Evolutionary conservation across 768 basidiomycete genomes (phyloP).

Genomic region (Baorangia bicolor): DNA sequence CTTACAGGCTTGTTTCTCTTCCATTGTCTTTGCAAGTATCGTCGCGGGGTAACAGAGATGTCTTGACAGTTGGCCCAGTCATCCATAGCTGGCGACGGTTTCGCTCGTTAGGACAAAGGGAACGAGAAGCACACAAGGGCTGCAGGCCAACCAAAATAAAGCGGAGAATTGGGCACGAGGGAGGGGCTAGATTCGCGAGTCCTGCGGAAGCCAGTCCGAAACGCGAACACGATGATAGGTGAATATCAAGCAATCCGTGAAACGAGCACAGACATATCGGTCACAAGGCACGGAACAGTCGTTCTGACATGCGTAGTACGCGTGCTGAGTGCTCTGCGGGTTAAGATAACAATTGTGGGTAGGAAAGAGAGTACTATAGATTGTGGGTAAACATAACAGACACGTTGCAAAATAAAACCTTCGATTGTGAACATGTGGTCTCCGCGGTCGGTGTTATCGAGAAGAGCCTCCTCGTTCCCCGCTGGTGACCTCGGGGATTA

Average conservation of each 20-base stretch:
- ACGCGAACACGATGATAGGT: conserved; percentile 22
- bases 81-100: conserved; percentile 10
- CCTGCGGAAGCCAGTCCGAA: conserved; percentile 28
- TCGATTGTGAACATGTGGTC: conserved; percentile 18
- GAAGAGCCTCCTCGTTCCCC: background rate
- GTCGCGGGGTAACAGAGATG: conserved; percentile 25
- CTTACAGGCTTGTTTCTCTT: conserved; percentile 42
- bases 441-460: background rate
- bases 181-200: conserved; percentile 23
- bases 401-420: conserved; percentile 26
- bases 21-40: conserved; percentile 42
- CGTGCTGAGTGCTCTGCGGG: conserved; percentile 30
- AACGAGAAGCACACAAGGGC: conserved; percentile 1
- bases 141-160: conserved; percentile 21
- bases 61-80: conserved; percentile 18
- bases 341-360: conserved; percentile 4
- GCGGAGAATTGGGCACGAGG: conserved; percentile 31
- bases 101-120: conserved; percentile 3
- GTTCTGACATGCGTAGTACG: conserved; percentile 26
- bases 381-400: conserved; percentile 9
- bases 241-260: conserved; percentile 9
- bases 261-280: conserved; percentile 20
- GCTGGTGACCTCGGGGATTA: conserved; percentile 7
- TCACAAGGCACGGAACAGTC: conserved; percentile 21
- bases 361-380: conserved; percentile 3